These are phyloP conservation scores for Alternaria ventricosa DNA, from an alignment of 2,329 filamentous ascomycete species.

Conservation along the genomic window DNA sequence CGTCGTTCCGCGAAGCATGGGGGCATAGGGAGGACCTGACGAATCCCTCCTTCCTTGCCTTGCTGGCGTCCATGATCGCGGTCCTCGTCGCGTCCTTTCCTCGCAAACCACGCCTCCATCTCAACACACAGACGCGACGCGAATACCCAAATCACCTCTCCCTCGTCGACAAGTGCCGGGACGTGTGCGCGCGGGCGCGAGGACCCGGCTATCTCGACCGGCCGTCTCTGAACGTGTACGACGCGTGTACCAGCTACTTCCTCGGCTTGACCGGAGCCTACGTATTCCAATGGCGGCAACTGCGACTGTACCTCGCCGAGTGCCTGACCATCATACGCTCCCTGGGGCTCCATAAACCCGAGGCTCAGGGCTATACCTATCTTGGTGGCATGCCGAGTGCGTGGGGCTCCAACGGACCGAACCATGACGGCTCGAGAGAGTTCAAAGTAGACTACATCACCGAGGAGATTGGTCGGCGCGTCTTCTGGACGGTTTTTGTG, in stretches of 20 bases:
- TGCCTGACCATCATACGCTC: constrained; percentile 72
- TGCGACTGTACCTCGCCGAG: constrained; percentile 75
- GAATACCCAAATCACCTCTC: constrained; percentile 72
- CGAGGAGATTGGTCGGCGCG: constrained; percentile 61
- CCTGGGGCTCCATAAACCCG: constrained; percentile 67
- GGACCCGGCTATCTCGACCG: constrained; percentile 64
- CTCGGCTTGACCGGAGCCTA: constrained; percentile 71
- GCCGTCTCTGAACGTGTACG: constrained; percentile 63
- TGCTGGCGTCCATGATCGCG: constrained; percentile 77
- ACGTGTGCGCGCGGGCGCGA: constrained; percentile 71
- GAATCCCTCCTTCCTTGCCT: constrained; percentile 70
- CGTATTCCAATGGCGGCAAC: constrained; percentile 70
- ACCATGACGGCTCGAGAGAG: constrained; percentile 47
- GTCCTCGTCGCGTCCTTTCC: constrained; percentile 78
- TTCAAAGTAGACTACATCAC: constrained; percentile 54
- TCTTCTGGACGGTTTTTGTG: constrained; percentile 85
- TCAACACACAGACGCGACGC: constrained; percentile 70
- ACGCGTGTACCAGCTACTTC: constrained; percentile 78
- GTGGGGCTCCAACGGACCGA: constrained; percentile 46
- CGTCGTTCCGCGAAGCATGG: constrained; percentile 75
- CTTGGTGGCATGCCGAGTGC: constrained; percentile 43
- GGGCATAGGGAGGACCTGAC: constrained; percentile 69
- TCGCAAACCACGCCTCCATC: constrained; percentile 70
- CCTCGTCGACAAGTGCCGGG: constrained; percentile 73
- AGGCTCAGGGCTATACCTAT: constrained; percentile 52